Conservation (phyloP, 768 basidiomycete species). For the Leccinum pellstonianum region DNA sequence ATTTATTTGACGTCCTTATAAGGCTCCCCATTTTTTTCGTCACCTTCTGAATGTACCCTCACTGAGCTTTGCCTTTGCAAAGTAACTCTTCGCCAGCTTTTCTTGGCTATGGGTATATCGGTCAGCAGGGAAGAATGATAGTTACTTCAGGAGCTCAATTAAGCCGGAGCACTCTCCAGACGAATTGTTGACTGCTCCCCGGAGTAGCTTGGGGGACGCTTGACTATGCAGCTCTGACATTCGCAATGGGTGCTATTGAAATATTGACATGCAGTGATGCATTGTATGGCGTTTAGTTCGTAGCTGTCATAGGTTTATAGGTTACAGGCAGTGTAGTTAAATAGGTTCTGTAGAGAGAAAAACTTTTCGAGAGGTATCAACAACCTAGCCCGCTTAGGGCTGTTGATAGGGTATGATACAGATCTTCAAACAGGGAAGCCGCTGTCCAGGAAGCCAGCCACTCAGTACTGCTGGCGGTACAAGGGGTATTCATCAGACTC, state of each 20-base stretch:
- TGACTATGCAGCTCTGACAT: constrained; percentile 76
- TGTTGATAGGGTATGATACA: not conserved
- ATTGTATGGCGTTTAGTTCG: not conserved
- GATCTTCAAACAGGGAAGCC: not conserved
- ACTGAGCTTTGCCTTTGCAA: constrained; percentile 32
- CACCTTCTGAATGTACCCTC: constrained; percentile 15
- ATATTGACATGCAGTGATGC: not conserved
- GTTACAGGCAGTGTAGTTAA: not conserved
- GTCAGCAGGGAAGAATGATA: constrained; percentile 43
- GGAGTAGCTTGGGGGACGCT: constrained; percentile 53
- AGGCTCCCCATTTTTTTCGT: not conserved
- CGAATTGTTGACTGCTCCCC: constrained; percentile 35
- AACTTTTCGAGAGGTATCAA: not conserved
- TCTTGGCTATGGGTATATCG: constrained; percentile 53
- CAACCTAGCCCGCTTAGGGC: not conserved
- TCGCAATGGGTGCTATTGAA: not conserved
- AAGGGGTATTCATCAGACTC: constrained; percentile 27
- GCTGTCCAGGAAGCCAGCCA: not conserved
- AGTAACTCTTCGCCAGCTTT: constrained; percentile 55
- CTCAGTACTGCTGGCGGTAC: constrained; percentile 37
- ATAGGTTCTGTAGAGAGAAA: not conserved
- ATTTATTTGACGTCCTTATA: constrained; percentile 2
- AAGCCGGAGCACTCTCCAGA: constrained; percentile 73
- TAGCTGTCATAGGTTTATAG: not conserved
- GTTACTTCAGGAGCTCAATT: constrained; percentile 55